Evolutionary conservation across 1,139 yeast genomes (phyloP).

Genomic region (Kluyveromyces sp.): DNA sequence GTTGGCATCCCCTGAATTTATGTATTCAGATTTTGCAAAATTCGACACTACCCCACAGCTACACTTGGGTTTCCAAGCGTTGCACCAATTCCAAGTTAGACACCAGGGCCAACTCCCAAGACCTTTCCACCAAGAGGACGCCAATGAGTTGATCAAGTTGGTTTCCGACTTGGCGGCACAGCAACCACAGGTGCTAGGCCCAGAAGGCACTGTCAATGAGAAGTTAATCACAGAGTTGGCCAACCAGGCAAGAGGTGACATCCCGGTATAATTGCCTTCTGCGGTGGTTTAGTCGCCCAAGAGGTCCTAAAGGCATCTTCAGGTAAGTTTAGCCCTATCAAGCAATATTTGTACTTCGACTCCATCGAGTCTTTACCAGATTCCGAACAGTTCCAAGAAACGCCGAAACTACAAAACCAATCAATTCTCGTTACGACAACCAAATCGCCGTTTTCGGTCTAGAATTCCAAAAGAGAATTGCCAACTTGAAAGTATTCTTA

Average conservation of each 20-base stretch:
- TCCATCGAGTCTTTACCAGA: conserved; percentile 85
- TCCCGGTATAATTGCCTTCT: conserved; percentile 82
- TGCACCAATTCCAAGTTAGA: conserved; percentile 61
- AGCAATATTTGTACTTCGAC: conserved; percentile 89
- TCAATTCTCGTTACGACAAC: conserved; percentile 77
- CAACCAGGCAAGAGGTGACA: conserved; percentile 83
- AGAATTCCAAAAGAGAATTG: conserved; percentile 61
- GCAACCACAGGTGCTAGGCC: conserved; percentile 50
- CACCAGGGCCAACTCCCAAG: conserved; percentile 65
- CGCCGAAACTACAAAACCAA: conserved; percentile 66
- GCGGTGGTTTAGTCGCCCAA: conserved; percentile 94
- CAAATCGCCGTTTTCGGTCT: conserved; percentile 92
- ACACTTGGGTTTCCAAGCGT: conserved; percentile 87
- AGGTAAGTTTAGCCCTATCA: conserved; percentile 85
- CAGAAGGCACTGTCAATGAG: conserved; percentile 48
- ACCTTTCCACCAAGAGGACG: conserved; percentile 71
- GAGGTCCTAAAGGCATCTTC: conserved; percentile 93
- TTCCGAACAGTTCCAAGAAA: conserved; percentile 48
- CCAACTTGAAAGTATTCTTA: conserved; percentile 74
- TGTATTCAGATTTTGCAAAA: conserved; percentile 84
- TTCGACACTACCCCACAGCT: conserved; percentile 86
- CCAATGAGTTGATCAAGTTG: conserved; percentile 55
- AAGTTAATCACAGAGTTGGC: conserved; percentile 64
- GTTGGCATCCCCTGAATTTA: conserved; percentile 66
- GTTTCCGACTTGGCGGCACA: conserved; percentile 55